Base-by-base conservation (phyloP, 2,329 filamentous ascomycete genomes). In the Stemphylium beticola region DNA sequence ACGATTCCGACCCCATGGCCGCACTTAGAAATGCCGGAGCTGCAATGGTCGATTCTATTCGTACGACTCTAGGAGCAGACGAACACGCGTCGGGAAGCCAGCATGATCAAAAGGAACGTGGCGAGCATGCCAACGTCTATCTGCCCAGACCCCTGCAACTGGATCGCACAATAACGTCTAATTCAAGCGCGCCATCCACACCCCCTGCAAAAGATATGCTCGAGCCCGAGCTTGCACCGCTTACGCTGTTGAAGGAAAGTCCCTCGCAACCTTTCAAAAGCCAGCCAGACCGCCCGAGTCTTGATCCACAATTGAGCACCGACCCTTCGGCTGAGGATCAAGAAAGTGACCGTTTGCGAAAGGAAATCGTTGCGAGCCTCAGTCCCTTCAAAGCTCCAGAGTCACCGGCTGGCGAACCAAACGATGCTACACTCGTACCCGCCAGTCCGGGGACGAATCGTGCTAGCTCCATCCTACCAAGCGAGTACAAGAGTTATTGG, bases 331-430 rank as follows among this genome's bases (percentile, higher is more conserved):
- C 82, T 0, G 81, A 85, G 26, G 79, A 87, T 54, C 85, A 87
- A 61, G 89, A 92, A 65, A 92, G 84, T 65, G 90, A 93, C 61
- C 81, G 84, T 51, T 72, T 93, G 41, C 82, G 86, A 24, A 87
- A 91, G 55, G 90, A 93, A 64, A 93, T 93, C 49, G 85, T 91
- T 48, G 85, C 84, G 53, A 89, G 86, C 37, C 78, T 93, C 2
- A 69, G 54, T 34, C 72, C 87, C 0, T 69, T 78, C 11, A 60
- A 59, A 44, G 58, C 59, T 32, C 58, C 61, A 11, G 61, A 57
- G n/a, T 56, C 55, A 9, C 56, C 62, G 29, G 53, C 46, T 14
- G 38, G 47, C 18, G 64, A 69, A 22, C 45, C 63, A 1, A 67
- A 68, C 17, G 51, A 60, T 17, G 43, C 55, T 29, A 67, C 74